Evolutionary conservation across 2,329 filamentous ascomycete species (phyloP), one percentile per base, ranked within the genome.

Genomic region (Botryosphaeria agaves): DNA sequence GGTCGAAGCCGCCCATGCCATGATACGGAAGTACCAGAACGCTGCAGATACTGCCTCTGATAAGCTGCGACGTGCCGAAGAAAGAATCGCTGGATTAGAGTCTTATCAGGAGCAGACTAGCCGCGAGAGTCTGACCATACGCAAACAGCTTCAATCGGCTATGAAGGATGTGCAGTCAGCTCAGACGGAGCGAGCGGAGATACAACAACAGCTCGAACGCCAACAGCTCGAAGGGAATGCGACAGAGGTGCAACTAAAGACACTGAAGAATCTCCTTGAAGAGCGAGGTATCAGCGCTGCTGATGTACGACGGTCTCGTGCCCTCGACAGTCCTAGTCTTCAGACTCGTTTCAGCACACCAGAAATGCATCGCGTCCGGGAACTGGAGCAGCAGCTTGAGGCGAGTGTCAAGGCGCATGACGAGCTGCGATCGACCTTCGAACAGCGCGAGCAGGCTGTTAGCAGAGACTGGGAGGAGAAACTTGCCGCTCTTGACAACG

Each of bases 41-140:
- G 85, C 91, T 35, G 87, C 85, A 1, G 83, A 98, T 50, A 59
- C 66, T 16, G 84, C 85, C 3, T 78, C 83, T 0, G 84, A 94
- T 47, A 91, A 85, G 49, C 64, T 98, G 31, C 78, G 89, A 31
- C 78, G 78, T 34, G 89, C 89, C 3, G 91, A 98, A 55, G 91
- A 95, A 58, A 76, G 89, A 25, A 95, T 98, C 50, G 91, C 89
- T 4, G 89, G 89, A 5, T 67, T 98, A 3, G 89, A 98, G 52
- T 82, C 84, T 17, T 95, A 95, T 51, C 89, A 98, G 55, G 89
- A 98, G 49, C 89, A 98, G 55, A 79, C 85, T 3, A 95, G 85
- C 53, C 72, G 89, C 26, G 91, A 98, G 53, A 84, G 84, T 29
- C 73, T 98, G 32, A 72, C 76, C 20, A 83, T 95, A 40, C 74